Evolutionary conservation across 1,139 yeast species (phyloP).

Genomic region (Suhomyces bribrorum): DNA sequence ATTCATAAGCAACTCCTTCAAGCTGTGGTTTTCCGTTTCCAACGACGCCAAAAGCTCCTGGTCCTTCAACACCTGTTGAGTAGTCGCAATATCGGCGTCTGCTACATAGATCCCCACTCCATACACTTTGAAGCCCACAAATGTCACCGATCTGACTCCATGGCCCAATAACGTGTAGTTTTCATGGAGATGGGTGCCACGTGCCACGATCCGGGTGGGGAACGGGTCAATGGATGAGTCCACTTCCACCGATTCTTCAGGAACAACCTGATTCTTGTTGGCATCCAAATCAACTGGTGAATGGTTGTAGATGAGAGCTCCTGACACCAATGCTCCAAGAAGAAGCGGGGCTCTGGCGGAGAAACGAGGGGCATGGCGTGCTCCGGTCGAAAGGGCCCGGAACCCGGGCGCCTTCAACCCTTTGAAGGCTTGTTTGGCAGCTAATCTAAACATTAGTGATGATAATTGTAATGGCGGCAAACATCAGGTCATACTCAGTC

Average conservation of each 20-base stretch:
- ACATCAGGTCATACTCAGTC: neutral
- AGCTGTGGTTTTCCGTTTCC: conserved; percentile 14
- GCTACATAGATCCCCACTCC: conserved; percentile 82
- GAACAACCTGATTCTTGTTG: conserved; percentile 2
- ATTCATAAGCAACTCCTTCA: conserved; percentile 26
- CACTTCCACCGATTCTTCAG: conserved; percentile 34
- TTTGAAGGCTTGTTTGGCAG: conserved; percentile 5
- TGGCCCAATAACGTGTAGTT: conserved; percentile 63
- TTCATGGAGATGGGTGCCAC: conserved; percentile 21
- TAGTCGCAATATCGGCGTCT: conserved; percentile 51
- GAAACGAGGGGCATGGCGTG: neutral
- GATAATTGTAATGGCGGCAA: neutral
- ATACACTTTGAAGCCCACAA: conserved; percentile 80
- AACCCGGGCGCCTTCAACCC: neutral
- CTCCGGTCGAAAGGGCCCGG: conserved; percentile 1
- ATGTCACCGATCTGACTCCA: conserved; percentile 83
- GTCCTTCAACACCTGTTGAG: conserved; percentile 43
- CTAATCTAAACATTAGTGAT: conserved; percentile 12
- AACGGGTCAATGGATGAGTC: conserved; percentile 56
- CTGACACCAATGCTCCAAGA: conserved; percentile 1
- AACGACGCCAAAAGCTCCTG: conserved; percentile 9
- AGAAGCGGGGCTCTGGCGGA: neutral
- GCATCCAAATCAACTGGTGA: conserved; percentile 4
- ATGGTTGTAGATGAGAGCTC: neutral
- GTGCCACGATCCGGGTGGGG: conserved; percentile 34